Conservation (phyloP, 2,329 filamentous ascomycete species). For the Paradendryphiella salina region DNA sequence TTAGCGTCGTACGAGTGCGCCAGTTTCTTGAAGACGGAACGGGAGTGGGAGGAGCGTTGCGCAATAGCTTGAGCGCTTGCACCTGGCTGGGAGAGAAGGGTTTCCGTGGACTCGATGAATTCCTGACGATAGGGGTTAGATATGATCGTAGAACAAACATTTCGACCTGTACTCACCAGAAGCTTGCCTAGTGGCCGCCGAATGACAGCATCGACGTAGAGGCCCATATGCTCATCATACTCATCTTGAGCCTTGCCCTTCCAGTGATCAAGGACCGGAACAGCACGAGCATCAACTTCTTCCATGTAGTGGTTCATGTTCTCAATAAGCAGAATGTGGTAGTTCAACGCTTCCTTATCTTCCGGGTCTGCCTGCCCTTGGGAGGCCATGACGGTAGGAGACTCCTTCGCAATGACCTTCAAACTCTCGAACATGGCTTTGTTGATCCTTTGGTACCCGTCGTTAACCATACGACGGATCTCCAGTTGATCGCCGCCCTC, state of each 20-base stretch:
- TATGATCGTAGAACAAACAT: not conserved
- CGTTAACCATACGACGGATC: constrained; percentile 77
- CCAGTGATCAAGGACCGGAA: constrained; percentile 81
- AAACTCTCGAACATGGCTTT: constrained; percentile 97
- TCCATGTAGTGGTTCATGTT: constrained; percentile 99
- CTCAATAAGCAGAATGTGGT: constrained; percentile 95
- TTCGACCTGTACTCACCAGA: constrained; percentile 53
- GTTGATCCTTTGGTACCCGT: constrained; percentile 85
- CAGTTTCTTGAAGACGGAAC: constrained; percentile 82
- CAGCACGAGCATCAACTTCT: constrained; percentile 75
- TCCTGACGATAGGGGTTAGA: constrained; percentile 57
- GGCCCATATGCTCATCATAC: constrained; percentile 80
- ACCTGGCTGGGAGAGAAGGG: constrained; percentile 61
- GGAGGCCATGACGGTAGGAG: constrained; percentile 59
- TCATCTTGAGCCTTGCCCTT: constrained; percentile 75
- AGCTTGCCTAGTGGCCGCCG: constrained; percentile 86
- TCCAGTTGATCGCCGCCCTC: constrained; percentile 62
- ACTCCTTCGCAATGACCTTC: constrained; percentile 85
- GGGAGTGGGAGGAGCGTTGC: constrained; percentile 79
- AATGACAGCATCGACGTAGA: constrained; percentile 88
- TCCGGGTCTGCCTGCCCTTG: constrained; percentile 65
- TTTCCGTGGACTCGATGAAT: constrained; percentile 86
- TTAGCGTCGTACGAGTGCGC: constrained; percentile 77
- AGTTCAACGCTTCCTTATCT: constrained; percentile 95
- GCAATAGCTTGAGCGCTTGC: constrained; percentile 65